Evolutionary conservation across 148 eudicot species (phyloP), one percentile per base, ranked within the genome.

Genomic region (Vaccinium macrocarpon): DNA sequence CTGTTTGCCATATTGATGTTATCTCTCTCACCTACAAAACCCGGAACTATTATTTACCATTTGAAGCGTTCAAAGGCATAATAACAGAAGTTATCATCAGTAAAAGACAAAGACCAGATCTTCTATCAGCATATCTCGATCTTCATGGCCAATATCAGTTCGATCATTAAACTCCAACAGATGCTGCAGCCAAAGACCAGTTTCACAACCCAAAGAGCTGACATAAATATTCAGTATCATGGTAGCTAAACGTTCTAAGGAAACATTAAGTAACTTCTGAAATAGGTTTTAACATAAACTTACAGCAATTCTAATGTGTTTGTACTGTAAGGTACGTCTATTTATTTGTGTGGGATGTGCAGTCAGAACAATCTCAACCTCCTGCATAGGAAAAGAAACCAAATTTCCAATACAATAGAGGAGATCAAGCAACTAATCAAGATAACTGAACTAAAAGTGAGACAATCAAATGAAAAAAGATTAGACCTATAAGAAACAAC

Each of bases 311-410:
- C 96, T 89, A 25, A 93, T 93, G 89, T 94, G 96, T 86, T 95
- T 95, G 81, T 94, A 94, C 84, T 95, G 98, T 82, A 95, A 85
- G 29, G 98, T 95, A 52, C 98, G 95, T 29, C 98, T 87, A 83
- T 95, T 95, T 75, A 95, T 95, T 82, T 95, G 98, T 8, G 98
- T 95, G 73, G 98, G 98, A 87, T 95, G 98, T 82, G 98, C 98
- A 59, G 98, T 95, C 75, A 95, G 90, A 82, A 95, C 98, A 85
- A 95, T 93, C 87, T 95, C 98, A 82, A 95, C 96, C 86, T 79
- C 96, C 98, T 95, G 84, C 84, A 91, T 83, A n/a, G 66, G 83
- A 68, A 84, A 38, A 16, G 84, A 57, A 87, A 62, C 81, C 85
- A 76, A 55, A 78, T 71, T 82, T 21, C 61, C 19, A 70, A 53